Conservation (phyloP, 2,329 filamentous ascomycete species). For the Xylariaceae sp. region DNA sequence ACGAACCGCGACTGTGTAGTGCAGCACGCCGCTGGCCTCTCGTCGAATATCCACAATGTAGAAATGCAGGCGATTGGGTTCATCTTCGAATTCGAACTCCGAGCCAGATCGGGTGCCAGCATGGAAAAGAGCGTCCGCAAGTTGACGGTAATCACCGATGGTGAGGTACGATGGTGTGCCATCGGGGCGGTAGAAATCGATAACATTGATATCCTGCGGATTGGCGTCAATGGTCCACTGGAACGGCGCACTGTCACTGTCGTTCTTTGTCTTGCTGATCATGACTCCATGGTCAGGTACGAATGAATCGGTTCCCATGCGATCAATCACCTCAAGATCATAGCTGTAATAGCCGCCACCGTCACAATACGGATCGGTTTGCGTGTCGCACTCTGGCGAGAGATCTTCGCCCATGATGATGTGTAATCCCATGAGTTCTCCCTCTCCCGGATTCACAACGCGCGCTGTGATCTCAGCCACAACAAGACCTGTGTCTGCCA, state of each 20-base stretch:
- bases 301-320: constrained; percentile 52
- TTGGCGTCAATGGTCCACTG: constrained; percentile 54
- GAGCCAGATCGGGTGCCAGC: constrained; percentile 49
- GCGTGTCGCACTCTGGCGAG: constrained; percentile 40
- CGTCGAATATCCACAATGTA: constrained; percentile 44
- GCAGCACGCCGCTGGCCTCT: constrained; percentile 40
- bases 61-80: constrained; percentile 45
- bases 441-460: constrained; percentile 37
- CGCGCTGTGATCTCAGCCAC: constrained; percentile 45
- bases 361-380: constrained; percentile 45
- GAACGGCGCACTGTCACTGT: constrained; percentile 39
- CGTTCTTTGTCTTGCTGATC: constrained; percentile 50
- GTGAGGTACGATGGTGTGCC: constrained; percentile 44
- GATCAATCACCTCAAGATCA: constrained; percentile 49
- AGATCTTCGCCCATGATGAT: constrained; percentile 43
- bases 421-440: constrained; percentile 44
- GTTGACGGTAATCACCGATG: constrained; percentile 50
- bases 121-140: constrained; percentile 52
- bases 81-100: constrained; percentile 45
- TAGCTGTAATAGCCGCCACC: constrained; percentile 49
- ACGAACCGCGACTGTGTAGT: constrained; percentile 45
- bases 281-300: constrained; percentile 49
- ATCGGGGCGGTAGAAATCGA: constrained; percentile 48
- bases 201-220: constrained; percentile 46
- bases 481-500: constrained; percentile 41